Percentiles rank a stretch among this genome's conserved stretches.
Conservation (phyloP, 805 yeast genomes). For the Metschnikowia arizonensis region DNA sequence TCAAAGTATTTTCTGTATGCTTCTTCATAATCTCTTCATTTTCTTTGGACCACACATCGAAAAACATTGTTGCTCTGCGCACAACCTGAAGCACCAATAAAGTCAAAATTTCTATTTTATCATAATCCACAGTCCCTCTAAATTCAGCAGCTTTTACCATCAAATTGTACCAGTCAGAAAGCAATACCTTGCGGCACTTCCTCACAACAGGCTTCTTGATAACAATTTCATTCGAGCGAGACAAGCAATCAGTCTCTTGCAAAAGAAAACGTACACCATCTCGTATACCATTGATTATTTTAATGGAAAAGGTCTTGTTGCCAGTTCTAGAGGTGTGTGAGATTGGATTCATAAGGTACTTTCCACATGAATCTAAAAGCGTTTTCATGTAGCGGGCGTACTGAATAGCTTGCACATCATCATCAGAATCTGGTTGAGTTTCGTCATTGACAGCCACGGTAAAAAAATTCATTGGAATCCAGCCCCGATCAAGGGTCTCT, state of each 20-base stretch:
- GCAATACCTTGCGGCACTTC: slow-evolving; percentile 59
- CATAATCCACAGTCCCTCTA: slow-evolving; percentile 55
- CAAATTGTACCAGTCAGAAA: slow-evolving; percentile 75
- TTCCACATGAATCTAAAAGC: slow-evolving; percentile 60
- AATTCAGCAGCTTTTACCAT: slow-evolving; percentile 74
- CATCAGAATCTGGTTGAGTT: slow-evolving; percentile 20
- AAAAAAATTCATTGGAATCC: slow-evolving; percentile 85
- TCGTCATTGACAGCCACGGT: slow-evolving; percentile 38
- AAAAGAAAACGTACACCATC: slow-evolving; percentile 67
- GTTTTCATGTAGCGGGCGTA: slow-evolving; percentile 45
- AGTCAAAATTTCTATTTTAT: slow-evolving; percentile 59
- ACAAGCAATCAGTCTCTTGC: slow-evolving; percentile 67
- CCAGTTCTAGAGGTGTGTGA: slow-evolving; percentile 40
- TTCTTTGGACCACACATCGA: slow-evolving; percentile 70
- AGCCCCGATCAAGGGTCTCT: slow-evolving; percentile 62
- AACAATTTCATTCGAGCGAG: slow-evolving; percentile 68
- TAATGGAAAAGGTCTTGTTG: slow-evolving; percentile 51
- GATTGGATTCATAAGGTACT: slow-evolving; percentile 61
- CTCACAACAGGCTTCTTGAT: slow-evolving; percentile 57
- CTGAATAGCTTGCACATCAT: slow-evolving; percentile 21
- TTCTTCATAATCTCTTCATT: slow-evolving; percentile 43
- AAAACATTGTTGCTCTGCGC: slow-evolving; percentile 58
- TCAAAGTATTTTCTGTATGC: slow-evolving; percentile 32
- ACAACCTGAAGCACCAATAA: slow-evolving; percentile 64
- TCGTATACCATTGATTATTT: slow-evolving; percentile 58